Percentiles rank a stretch among this genome's conserved stretches.
phyloP scores from a whole-genome alignment of 2,329 filamentous ascomycete species.

The Fusarium brachygibbosum region DNA sequence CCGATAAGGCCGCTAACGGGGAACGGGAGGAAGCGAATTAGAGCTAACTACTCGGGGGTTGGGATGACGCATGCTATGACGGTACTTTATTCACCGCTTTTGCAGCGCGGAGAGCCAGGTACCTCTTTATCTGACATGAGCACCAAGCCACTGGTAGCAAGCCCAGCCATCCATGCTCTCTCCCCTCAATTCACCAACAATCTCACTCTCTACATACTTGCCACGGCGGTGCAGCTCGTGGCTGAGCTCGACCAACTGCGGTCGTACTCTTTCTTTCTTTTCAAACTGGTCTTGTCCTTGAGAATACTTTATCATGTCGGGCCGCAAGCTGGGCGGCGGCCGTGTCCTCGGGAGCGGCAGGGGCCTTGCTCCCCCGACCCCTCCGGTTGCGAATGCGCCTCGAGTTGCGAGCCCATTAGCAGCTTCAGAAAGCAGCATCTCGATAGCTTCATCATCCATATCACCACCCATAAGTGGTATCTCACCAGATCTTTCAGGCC shows the following conservation, averaged over 20 bases:
- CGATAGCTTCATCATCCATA: constrained; percentile 77
- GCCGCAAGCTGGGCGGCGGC: constrained; percentile 90
- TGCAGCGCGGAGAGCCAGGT: not conserved
- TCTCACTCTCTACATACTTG: constrained; percentile 30
- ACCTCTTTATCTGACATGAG: constrained; percentile 34
- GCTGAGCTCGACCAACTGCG: constrained; percentile 53
- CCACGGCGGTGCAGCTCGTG: constrained; percentile 50
- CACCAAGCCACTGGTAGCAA: constrained; percentile 15
- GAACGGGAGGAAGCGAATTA: constrained; percentile 42
- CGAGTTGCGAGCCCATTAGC: constrained; percentile 65
- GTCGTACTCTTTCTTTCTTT: constrained; percentile 49
- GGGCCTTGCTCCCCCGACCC: constrained; percentile 76
- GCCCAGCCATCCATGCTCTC: constrained; percentile 22
- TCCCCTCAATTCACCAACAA: constrained; percentile 29
- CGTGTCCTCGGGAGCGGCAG: constrained; percentile 90
- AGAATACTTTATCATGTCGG: constrained; percentile 72
- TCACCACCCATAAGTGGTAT: constrained; percentile 74
- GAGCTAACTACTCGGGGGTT: constrained; percentile 25
- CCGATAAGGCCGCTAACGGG: constrained; percentile 38
- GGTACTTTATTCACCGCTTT: constrained; percentile 22
- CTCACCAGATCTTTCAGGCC: constrained; percentile 73
- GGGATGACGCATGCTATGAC: constrained; percentile 25
- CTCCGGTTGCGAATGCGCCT: constrained; percentile 57
- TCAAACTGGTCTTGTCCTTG: not conserved
- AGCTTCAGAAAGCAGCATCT: constrained; percentile 79